phyloP scores from a whole-genome alignment of 2,329 filamentous ascomycete species.

The Epichloe typhina region DNA sequence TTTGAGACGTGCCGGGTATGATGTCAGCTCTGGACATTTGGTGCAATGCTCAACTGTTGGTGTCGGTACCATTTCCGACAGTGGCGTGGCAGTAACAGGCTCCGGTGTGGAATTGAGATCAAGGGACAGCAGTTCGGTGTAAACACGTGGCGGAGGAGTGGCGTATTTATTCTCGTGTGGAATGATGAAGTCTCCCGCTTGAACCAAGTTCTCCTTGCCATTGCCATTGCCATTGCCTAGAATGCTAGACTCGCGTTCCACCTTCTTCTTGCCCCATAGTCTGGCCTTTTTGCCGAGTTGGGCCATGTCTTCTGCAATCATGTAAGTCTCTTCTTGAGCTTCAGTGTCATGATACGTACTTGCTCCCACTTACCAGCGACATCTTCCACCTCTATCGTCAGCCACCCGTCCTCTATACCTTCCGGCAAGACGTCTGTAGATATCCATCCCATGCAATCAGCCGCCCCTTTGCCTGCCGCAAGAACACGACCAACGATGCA shows the following conservation, averaged over 20 bases:
- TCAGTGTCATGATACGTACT: background rate
- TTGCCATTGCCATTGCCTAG: conserved; percentile 40
- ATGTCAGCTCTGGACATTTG: conserved; percentile 20
- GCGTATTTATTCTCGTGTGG: conserved; percentile 42
- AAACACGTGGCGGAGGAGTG: conserved; percentile 32
- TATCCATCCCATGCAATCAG: conserved; percentile 57
- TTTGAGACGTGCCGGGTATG: conserved; percentile 21
- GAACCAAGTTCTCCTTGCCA: conserved; percentile 37
- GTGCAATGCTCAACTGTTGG: conserved; percentile 22
- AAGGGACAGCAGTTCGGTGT: conserved; percentile 36
- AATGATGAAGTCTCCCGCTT: conserved; percentile 50
- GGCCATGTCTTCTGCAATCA: conserved; percentile 30
- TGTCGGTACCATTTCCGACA: conserved; percentile 26
- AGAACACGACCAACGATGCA: conserved; percentile 53
- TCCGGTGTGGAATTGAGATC: conserved; percentile 33
- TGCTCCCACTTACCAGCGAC: conserved; percentile 30
- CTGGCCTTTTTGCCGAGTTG: conserved; percentile 42
- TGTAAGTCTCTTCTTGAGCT: background rate
- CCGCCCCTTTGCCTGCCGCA: conserved; percentile 46
- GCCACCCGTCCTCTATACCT: conserved; percentile 41
- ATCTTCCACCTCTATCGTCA: conserved; percentile 43
- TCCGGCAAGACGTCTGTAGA: conserved; percentile 45
- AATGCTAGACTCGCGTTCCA: conserved; percentile 48
- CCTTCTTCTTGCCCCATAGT: conserved; percentile 44
- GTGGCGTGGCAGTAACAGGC: conserved; percentile 31